Base-by-base conservation (phyloP, 345 rosid species). In the Lenwebbia sp. region DNA sequence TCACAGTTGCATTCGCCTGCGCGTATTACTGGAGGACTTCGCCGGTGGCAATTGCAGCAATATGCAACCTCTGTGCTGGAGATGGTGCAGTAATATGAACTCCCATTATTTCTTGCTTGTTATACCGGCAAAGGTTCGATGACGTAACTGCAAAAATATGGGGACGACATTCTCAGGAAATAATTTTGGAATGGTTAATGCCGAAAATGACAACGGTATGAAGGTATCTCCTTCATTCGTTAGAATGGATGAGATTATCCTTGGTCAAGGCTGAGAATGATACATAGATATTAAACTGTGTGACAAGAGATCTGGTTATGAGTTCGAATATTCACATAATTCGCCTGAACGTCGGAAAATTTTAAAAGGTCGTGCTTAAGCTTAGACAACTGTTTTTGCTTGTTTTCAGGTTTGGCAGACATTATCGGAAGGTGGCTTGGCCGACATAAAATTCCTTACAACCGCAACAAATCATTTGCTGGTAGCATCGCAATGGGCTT, bases 51-150 rank as follows among this genome's bases (percentile, higher is more conserved):
- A 89, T 97, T 86, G 98, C 98, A 26, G 93, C 96, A 84, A 75
- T 96, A 87, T 96, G 98, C 91, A 97, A 97, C 91, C 92, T 97
- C 78, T 96, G 99, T 56, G 99, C 99, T 62, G 99, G 99, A 94
- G 99, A 97, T 91, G 99, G 99, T 97, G 92, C 30, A 44, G 86
- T 83, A 41, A 83, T 51, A 83, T 85, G 60, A 49, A 17, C 13
- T 74, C 57, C 13, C 15, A 65, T 30, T 65, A 15, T 65, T 65
- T 37, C 41, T 30, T 21, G 12, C 76, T 30, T 65, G 41, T 65
- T 65, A 3, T 1, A 65, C 76, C 6, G 3, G 41, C 76, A 8
- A 7, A 5, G 21, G 75, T 56, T 62, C 30, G 13, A 28, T 15
- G 33, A 12, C 23, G 5, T 53, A 70, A 14, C 25, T 74, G 4